phyloP scores from a whole-genome alignment of 2,329 filamentous ascomycete species.

The Penicillium sp. region DNA sequence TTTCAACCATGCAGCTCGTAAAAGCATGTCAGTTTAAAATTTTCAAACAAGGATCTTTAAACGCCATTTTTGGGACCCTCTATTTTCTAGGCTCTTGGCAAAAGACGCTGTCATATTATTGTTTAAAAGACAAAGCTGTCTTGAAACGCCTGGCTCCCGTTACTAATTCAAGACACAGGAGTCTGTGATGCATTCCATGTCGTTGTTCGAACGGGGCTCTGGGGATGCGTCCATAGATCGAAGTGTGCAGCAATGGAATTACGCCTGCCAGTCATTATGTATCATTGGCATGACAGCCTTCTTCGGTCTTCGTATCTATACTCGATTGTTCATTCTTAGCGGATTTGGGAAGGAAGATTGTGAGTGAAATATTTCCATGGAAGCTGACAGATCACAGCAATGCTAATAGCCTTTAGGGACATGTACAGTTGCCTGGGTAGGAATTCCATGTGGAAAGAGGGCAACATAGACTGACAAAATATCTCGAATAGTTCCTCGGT shows the following conservation, averaged over 20 bases:
- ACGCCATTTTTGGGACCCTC: not conserved
- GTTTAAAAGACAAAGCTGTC: not conserved
- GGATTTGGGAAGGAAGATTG: conserved; percentile 30
- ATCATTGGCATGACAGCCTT: conserved; percentile 29
- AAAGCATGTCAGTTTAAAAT: not conserved
- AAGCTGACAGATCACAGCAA: not conserved
- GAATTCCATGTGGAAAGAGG: not conserved
- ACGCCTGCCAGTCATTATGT: conserved; percentile 29
- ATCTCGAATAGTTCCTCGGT: conserved; percentile 20
- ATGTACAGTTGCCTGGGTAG: conserved; percentile 17
- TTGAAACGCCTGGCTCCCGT: not conserved
- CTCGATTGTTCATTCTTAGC: conserved; percentile 24
- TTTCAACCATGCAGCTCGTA: not conserved
- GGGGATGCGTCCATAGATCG: conserved; percentile 14
- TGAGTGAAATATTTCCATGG: conserved; percentile 14
- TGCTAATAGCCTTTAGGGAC: conserved; percentile 15
- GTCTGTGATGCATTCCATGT: not conserved
- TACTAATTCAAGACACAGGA: not conserved
- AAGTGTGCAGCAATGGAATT: conserved; percentile 29
- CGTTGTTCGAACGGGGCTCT: conserved; percentile 11
- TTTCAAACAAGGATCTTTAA: not conserved
- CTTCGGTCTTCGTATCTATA: conserved; percentile 27
- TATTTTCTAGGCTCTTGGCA: not conserved
- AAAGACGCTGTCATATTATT: not conserved
- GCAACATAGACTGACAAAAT: not conserved